phyloP scores from a whole-genome alignment of 768 basidiomycete species.

The Boletellus emodensis region DNA sequence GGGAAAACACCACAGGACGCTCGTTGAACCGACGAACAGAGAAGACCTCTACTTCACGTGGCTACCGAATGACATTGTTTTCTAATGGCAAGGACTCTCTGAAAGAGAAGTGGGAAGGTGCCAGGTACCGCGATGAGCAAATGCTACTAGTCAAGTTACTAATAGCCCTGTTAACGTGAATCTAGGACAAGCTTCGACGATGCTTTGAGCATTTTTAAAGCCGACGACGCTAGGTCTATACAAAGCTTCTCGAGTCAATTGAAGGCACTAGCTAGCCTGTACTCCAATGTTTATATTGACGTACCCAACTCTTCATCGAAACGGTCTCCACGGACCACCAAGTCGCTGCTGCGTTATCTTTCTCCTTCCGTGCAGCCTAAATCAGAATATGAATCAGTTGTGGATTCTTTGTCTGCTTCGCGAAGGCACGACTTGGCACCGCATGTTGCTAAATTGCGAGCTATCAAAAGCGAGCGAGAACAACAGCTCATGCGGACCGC shows the following conservation, averaged over 20 bases:
- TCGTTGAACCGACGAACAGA: constrained; percentile 39
- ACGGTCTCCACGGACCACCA: constrained; percentile 41
- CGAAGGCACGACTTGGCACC: constrained; percentile 54
- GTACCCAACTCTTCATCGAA: constrained; percentile 38
- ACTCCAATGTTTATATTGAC: constrained; percentile 53
- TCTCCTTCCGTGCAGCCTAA: constrained; percentile 21
- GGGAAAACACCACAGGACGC: background rate
- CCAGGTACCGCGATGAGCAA: constrained; percentile 40
- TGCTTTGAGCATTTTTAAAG: constrained; percentile 64
- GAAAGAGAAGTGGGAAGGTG: constrained; percentile 92
- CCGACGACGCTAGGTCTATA: constrained; percentile 67
- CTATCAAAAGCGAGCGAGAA: constrained; percentile 79
- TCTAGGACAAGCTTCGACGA: constrained; percentile 64
- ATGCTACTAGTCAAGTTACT: background rate
- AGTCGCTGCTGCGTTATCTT: constrained; percentile 55
- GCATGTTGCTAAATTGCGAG: constrained; percentile 66
- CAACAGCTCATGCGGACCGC: constrained; percentile 75
- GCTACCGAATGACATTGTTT: constrained; percentile 87
- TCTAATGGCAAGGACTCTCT: constrained; percentile 66
- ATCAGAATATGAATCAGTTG: constrained; percentile 51
- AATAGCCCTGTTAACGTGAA: background rate
- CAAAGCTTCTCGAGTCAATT: constrained; percentile 55
- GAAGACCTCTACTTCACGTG: constrained; percentile 63
- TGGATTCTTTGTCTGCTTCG: constrained; percentile 49
- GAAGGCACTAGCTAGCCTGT: constrained; percentile 47